Evolutionary conservation across 1,284 basidiomycete species (phyloP).

Genomic region (Trametes hirsuta): DNA sequence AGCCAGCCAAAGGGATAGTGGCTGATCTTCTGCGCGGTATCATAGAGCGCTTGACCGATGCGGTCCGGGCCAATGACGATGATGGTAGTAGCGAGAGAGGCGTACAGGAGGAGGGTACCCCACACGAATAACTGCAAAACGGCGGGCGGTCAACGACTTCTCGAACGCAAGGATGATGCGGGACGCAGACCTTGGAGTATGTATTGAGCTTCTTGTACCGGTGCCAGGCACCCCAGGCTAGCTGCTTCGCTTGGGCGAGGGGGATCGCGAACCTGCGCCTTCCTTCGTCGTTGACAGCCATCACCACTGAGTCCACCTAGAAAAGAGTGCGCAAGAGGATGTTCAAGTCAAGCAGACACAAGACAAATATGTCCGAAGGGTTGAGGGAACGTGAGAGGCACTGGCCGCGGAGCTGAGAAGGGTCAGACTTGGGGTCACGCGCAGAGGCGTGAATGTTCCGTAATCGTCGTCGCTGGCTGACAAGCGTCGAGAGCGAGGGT

Average conservation of each 20-base stretch:
- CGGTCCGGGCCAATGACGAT: constrained; percentile 61
- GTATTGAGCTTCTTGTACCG: constrained; percentile 51
- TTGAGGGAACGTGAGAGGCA: too few relatives aligned
- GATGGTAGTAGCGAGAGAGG: constrained; percentile 46
- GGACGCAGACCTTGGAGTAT: constrained; percentile 50
- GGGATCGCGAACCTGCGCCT: constrained; percentile 5
- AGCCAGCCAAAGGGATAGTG: constrained; percentile 65
- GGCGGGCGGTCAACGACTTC: too few relatives aligned
- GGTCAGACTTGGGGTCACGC: too few relatives aligned
- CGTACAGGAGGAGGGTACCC: constrained; percentile 49
- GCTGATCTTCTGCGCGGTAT: constrained; percentile 65
- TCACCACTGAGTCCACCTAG: not conserved
- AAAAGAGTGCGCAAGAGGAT: not conserved
- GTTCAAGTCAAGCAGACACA: not conserved
- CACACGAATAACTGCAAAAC: constrained; percentile 43
- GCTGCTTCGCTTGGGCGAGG: constrained; percentile 33
- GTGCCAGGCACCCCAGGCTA: constrained; percentile 34
- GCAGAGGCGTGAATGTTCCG: too few relatives aligned
- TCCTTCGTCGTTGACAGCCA: constrained; percentile 2
- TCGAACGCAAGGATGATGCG: not conserved
- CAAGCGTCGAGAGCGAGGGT: too few relatives aligned
- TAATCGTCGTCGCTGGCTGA: too few relatives aligned
- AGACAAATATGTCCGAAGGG: too few relatives aligned
- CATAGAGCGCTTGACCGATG: constrained; percentile 73
- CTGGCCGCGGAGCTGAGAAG: too few relatives aligned